Evolutionary conservation across 2,329 filamentous ascomycete species (phyloP), one percentile per base, ranked within the genome.

Genomic region (Metarhizium album): DNA sequence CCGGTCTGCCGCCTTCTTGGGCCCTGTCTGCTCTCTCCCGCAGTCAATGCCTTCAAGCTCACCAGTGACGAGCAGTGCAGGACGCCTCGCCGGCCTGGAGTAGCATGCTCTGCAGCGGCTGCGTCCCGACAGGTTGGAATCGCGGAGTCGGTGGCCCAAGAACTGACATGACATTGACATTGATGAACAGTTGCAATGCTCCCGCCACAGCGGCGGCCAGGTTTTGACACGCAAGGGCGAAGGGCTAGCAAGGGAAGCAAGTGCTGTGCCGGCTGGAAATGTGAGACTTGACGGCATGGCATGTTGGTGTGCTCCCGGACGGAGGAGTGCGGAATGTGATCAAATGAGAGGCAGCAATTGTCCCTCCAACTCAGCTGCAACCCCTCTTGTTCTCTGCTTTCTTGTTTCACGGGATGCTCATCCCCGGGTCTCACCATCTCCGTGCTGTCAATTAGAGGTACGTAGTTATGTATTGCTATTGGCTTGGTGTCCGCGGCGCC

Each of bases 71-170:
- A 38, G 24, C 45, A 20, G 53, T 48, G 45, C 47, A 45, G 38
- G 20, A 43, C 57, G 55, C 61, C 53, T 59, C 56, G 54, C 61
- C 62, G 47, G 54, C 59, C 62, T 61, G 46, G 58, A 52, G 55
- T 55, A 52, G 55, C 55, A 53, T 29, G 51, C 56, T 53, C 61
- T 29, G 60, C 62, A 62, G 59, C 62, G 59, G 58, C 54, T 56
- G 58, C 57, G 57, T 57, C 60, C 59, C 61, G 54, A 53, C 38
- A 22, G n/a, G n/a, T 16, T 42, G 38, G 16, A 4, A 22, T 42
- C 6, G n/a, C n/a, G n/a, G n/a, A n/a, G n/a, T n/a, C n/a, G n/a
- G n/a, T n/a, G n/a, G n/a, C n/a, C n/a, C n/a, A n/a, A n/a, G n/a
- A n/a, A n/a, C n/a, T n/a, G n/a, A n/a, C n/a, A n/a, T n/a, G n/a